Conservation (phyloP, 768 basidiomycete genomes). For the Gymnopilus junonius region DNA sequence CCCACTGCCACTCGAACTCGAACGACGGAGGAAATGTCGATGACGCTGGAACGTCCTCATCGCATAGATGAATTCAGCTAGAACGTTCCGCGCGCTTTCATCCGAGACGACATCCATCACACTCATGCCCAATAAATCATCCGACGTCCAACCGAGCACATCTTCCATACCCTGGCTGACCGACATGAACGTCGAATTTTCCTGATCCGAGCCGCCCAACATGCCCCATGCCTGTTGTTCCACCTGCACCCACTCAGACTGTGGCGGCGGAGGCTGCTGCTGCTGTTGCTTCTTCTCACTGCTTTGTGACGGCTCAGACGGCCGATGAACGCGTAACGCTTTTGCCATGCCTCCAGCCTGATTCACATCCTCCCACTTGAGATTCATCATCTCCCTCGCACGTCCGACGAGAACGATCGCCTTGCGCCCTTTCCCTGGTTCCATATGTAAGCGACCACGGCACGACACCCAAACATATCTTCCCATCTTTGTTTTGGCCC, state of each 20-base stretch:
- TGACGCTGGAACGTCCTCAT: slow-evolving; percentile 16
- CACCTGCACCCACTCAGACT: slow-evolving; percentile 16
- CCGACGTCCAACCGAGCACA: slow-evolving; percentile 65
- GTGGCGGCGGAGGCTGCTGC: not conserved
- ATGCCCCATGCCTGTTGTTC: slow-evolving; percentile 58
- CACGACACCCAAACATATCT: slow-evolving; percentile 89
- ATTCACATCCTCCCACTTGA: slow-evolving; percentile 64
- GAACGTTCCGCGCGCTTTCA: slow-evolving; percentile 21
- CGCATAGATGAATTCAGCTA: slow-evolving; percentile 28
- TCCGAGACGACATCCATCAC: slow-evolving; percentile 42
- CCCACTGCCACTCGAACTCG: too few relatives aligned
- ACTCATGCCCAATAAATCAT: slow-evolving; percentile 55
- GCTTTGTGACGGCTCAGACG: slow-evolving; percentile 1
- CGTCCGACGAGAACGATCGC: slow-evolving; percentile 91
- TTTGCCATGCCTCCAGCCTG: slow-evolving; percentile 51
- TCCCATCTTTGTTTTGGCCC: slow-evolving; percentile 70
- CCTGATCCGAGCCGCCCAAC: slow-evolving; percentile 43
- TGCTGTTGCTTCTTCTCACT: slow-evolving; percentile 2
- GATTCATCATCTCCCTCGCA: slow-evolving; percentile 63
- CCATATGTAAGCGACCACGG: slow-evolving; percentile 85
- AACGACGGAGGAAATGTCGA: not conserved
- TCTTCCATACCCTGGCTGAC: slow-evolving; percentile 56
- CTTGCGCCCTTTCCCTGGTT: slow-evolving; percentile 93
- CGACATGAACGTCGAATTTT: slow-evolving; percentile 46
- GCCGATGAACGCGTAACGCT: slow-evolving; percentile 7